Percentiles rank a stretch among this genome's conserved stretches.
phyloP scores from a whole-genome alignment of 768 basidiomycete species.

The Arthromyces matolae region DNA sequence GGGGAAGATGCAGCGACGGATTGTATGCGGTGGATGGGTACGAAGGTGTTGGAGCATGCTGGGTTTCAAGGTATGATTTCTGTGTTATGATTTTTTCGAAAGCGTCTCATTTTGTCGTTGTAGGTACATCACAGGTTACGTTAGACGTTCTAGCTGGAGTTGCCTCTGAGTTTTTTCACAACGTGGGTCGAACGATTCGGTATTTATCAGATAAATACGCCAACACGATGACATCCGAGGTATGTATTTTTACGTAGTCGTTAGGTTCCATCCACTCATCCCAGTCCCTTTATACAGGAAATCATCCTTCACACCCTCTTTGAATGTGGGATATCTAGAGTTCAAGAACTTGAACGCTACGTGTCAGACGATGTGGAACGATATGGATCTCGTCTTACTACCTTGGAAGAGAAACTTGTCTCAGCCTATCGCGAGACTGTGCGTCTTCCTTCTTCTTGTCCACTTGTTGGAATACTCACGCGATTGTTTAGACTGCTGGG shows the following conservation, averaged over 20 bases:
- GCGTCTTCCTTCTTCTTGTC: slow-evolving; percentile 23
- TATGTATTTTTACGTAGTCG: slow-evolving; percentile 38
- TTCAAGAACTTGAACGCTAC: slow-evolving; percentile 81
- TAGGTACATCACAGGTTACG: slow-evolving; percentile 73
- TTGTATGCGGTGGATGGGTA: slow-evolving; percentile 69
- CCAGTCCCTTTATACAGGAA: too few relatives aligned
- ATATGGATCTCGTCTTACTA: slow-evolving; percentile 70
- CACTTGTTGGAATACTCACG: background rate
- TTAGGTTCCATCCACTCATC: too few relatives aligned
- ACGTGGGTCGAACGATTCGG: slow-evolving; percentile 83
- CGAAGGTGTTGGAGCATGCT: slow-evolving; percentile 81
- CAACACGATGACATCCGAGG: slow-evolving; percentile 80
- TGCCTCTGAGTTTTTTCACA: slow-evolving; percentile 75
- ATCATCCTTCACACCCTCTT: slow-evolving; percentile 89
- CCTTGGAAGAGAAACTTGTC: slow-evolving; percentile 84
- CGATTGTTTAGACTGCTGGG: slow-evolving; percentile 34
- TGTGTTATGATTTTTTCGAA: slow-evolving; percentile 21
- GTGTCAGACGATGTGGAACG: slow-evolving; percentile 86
- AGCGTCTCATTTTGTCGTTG: background rate
- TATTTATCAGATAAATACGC: slow-evolving; percentile 80
- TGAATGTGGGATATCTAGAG: slow-evolving; percentile 77
- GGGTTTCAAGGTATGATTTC: slow-evolving; percentile 83
- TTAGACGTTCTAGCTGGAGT: slow-evolving; percentile 77
- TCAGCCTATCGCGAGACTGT: slow-evolving; percentile 81
- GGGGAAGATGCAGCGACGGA: slow-evolving; percentile 57